Evolutionary conservation across 2,329 filamentous ascomycete genomes (phyloP).

Genomic region (Cytospora leucostoma): DNA sequence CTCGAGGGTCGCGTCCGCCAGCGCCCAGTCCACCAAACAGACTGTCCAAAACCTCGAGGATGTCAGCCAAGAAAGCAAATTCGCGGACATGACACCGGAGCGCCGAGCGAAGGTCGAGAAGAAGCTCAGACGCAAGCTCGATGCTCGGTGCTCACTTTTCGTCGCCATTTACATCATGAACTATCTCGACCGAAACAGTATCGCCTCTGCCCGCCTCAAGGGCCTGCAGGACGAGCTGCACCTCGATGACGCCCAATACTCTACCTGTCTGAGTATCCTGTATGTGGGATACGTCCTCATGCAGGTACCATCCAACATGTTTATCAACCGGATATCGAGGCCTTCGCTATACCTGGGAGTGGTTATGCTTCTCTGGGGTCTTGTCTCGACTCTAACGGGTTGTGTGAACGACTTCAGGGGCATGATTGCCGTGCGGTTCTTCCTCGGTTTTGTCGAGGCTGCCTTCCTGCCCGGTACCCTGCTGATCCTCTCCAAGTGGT

Average conservation of each 20-base stretch:
- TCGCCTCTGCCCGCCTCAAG: conserved; percentile 65
- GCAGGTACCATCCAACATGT: conserved; percentile 61
- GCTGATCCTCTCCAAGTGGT: conserved; percentile 66
- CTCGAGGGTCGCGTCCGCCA: conserved; percentile 15
- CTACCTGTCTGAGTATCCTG: conserved; percentile 63
- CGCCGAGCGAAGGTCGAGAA: conserved; percentile 61
- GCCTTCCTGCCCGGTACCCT: conserved; percentile 66
- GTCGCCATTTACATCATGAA: conserved; percentile 78
- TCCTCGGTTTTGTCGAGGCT: conserved; percentile 64
- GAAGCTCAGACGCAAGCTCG: conserved; percentile 69
- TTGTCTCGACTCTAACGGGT: conserved; percentile 60
- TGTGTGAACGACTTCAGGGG: conserved; percentile 53
- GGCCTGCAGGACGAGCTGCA: conserved; percentile 63
- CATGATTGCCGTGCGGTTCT: conserved; percentile 59
- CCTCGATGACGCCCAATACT: conserved; percentile 60
- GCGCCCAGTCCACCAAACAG: conserved; percentile 19
- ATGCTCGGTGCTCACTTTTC: conserved; percentile 66
- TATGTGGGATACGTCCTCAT: conserved; percentile 68
- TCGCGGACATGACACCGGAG: conserved; percentile 38
- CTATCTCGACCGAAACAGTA: conserved; percentile 70
- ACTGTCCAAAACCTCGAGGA: conserved; percentile 17
- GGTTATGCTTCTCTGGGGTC: conserved; percentile 61
- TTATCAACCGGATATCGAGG: conserved; percentile 55
- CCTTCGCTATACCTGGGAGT: conserved; percentile 53
- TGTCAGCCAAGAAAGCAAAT: neutral